Percentiles rank a stretch among this genome's conserved stretches.
These are phyloP conservation scores for Ceratobasidium sp. DNA, from an alignment of 1,284 basidiomycete genomes.

Conservation along the genomic window DNA sequence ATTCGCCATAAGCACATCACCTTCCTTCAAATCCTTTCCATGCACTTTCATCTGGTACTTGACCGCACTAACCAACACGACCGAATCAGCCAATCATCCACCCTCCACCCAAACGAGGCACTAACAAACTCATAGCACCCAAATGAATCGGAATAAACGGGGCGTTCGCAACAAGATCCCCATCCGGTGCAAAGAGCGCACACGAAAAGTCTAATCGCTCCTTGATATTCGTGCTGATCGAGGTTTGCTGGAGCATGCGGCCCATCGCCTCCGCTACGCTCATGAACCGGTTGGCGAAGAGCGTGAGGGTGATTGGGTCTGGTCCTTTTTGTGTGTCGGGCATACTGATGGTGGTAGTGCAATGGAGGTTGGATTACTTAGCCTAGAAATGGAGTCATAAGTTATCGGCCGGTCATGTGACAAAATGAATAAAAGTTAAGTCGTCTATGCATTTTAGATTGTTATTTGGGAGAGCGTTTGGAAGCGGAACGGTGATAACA, in stretches of 20 bases:
- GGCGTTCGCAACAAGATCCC: constrained; percentile 91
- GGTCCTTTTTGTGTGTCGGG: constrained; percentile 57
- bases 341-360: constrained; percentile 30
- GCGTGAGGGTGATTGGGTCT: constrained; percentile 88
- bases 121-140: constrained; percentile 84
- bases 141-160: constrained; percentile 68
- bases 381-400: constrained; percentile 25
- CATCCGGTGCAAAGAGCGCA: constrained; percentile 90
- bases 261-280: constrained; percentile 95
- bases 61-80: constrained; percentile 72
- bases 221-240: constrained; percentile 78
- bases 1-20: constrained; percentile 93
- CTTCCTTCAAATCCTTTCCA: constrained; percentile 76
- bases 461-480: background rate
- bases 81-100: background rate
- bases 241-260: constrained; percentile 86
- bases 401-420: constrained; percentile 12
- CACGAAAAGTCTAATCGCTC: constrained; percentile 91
- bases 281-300: constrained; percentile 95
- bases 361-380: constrained; percentile 2
- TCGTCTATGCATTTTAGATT: background rate
- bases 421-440: too few species aligned
- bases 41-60: constrained; percentile 89
- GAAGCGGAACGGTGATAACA: too few species aligned
- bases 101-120: constrained; percentile 47